These are phyloP conservation scores for Cladosporium sp. DNA, from an alignment of 2,329 filamentous ascomycete genomes.

Conservation along the genomic window DNA sequence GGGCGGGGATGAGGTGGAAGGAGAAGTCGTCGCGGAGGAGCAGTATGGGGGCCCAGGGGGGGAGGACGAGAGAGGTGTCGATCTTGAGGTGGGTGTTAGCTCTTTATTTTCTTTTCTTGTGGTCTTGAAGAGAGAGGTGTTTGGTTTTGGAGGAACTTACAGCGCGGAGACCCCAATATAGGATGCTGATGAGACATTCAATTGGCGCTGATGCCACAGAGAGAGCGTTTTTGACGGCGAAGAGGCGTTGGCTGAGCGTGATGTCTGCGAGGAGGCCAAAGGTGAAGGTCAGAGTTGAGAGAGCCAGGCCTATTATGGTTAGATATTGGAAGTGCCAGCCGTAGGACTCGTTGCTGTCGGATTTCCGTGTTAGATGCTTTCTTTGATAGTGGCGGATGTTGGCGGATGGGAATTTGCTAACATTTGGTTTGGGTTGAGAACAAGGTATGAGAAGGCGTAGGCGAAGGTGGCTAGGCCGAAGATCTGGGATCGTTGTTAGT, in stretches of 20 bases:
- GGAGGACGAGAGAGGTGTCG: slow-evolving; percentile 57
- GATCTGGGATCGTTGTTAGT: slow-evolving; percentile 2
- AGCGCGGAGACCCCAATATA: slow-evolving; percentile 71
- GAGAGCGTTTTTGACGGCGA: slow-evolving; percentile 67
- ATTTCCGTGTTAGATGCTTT: slow-evolving; percentile 32
- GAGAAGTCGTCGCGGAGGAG: slow-evolving; percentile 60
- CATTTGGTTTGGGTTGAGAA: slow-evolving; percentile 41
- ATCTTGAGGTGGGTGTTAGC: slow-evolving; percentile 30
- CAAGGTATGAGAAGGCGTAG: slow-evolving; percentile 47
- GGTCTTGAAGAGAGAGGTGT: too few relatives aligned
- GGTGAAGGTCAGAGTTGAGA: slow-evolving; percentile 63
- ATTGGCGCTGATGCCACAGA: slow-evolving; percentile 68
- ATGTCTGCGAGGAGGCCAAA: slow-evolving; percentile 67
- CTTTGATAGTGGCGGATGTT: neutral
- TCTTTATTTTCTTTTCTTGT: neutral
- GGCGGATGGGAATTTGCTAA: slow-evolving; percentile 27
- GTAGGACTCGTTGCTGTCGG: slow-evolving; percentile 53
- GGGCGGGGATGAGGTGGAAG: slow-evolving; percentile 66
- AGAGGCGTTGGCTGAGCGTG: slow-evolving; percentile 59
- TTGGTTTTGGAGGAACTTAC: slow-evolving; percentile 38
- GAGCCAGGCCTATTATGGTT: slow-evolving; percentile 69
- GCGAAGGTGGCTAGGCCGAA: slow-evolving; percentile 49
- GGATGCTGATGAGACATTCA: slow-evolving; percentile 68
- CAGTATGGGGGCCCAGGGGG: slow-evolving; percentile 44
- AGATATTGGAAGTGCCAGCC: slow-evolving; percentile 73